Percentiles rank a stretch among this genome's conserved stretches.
Conservation (phyloP, 345 rosid species). For the Iberis pinnata region DNA sequence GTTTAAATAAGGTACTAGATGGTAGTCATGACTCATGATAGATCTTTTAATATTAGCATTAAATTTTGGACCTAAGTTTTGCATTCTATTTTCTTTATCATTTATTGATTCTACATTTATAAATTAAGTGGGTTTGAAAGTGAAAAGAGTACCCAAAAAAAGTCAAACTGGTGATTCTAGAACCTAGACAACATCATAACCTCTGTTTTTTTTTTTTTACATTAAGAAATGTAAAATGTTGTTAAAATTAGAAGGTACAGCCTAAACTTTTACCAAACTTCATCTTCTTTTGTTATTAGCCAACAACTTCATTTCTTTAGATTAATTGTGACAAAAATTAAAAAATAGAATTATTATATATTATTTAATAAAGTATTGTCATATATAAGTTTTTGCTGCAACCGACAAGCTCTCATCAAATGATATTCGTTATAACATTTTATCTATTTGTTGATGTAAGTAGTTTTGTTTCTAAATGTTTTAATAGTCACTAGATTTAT, state of each 20-base stretch:
- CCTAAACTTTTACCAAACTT: slow-evolving; percentile 28
- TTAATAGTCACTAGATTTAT: slow-evolving; percentile 20
- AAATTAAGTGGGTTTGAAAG: background rate
- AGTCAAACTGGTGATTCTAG: slow-evolving; percentile 29
- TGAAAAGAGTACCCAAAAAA: slow-evolving; percentile 19
- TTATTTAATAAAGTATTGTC: slow-evolving; percentile 6
- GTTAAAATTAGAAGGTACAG: slow-evolving; percentile 21
- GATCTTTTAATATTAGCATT: no score
- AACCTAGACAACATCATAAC: slow-evolving; percentile 28
- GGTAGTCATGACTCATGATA: no score
- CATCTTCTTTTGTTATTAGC: slow-evolving; percentile 18
- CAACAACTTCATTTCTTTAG: no score
- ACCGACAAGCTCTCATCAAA: slow-evolving; percentile 24
- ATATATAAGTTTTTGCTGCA: slow-evolving; percentile 21
- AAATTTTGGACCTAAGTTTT: background rate
- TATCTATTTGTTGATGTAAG: slow-evolving; percentile 22
- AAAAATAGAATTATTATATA: no score
- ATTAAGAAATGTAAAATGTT: slow-evolving; percentile 18
- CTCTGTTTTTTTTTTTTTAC: slow-evolving; percentile 9
- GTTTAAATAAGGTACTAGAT: no score
- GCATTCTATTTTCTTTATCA: background rate
- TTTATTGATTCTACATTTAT: background rate
- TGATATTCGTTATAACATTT: slow-evolving; percentile 7
- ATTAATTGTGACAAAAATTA: no score
- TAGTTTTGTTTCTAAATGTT: slow-evolving; percentile 14